These are phyloP conservation scores for Apiospora malaysiana DNA, from an alignment of 2,329 filamentous ascomycete genomes.

Conservation along the genomic window DNA sequence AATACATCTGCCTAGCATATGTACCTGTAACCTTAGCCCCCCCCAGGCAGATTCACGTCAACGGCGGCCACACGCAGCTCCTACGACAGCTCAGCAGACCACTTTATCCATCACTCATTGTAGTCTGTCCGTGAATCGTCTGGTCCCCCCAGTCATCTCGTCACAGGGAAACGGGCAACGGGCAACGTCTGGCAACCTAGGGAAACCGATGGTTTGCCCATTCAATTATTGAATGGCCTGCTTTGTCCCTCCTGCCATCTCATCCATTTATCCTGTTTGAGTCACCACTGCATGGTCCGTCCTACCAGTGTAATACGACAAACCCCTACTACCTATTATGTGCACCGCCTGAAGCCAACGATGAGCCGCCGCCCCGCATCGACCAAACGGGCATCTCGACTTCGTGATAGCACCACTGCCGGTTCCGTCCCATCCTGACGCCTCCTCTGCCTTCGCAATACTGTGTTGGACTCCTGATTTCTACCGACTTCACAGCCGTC, in stretches of 20 bases:
- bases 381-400: conserved; percentile 26
- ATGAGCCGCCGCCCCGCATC: conserved; percentile 28
- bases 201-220: conserved; percentile 8
- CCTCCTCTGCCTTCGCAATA: neutral
- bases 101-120: neutral
- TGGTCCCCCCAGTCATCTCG: conserved; percentile 16
- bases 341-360: conserved; percentile 22
- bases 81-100: conserved; percentile 18
- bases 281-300: neutral
- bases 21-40: conserved; percentile 16
- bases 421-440: conserved; percentile 15
- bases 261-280: conserved; percentile 11
- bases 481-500: conserved; percentile 18
- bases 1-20: conserved; percentile 10
- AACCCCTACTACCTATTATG: conserved; percentile 9
- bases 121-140: neutral
- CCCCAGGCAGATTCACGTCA: conserved; percentile 9
- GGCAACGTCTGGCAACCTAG: conserved; percentile 15
- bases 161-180: conserved; percentile 11
- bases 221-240: neutral
- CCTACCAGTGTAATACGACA: conserved; percentile 1
- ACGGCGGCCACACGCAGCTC: conserved; percentile 5
- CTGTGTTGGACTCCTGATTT: neutral
- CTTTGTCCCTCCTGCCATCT: conserved; percentile 17
- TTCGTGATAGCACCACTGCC: conserved; percentile 25